Conservation (phyloP, 2,329 filamentous ascomycete genomes). For the Phoma sp. region DNA sequence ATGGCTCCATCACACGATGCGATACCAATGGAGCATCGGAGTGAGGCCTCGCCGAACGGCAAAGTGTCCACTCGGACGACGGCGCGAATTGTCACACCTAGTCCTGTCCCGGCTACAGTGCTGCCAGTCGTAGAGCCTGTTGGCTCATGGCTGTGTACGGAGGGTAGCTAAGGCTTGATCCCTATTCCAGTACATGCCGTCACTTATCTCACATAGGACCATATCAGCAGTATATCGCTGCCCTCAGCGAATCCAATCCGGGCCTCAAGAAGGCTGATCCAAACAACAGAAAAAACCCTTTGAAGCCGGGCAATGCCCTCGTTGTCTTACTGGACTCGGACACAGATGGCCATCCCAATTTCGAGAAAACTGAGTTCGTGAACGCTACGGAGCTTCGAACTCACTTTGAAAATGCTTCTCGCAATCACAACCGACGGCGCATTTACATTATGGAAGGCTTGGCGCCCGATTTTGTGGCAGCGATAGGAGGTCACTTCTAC, state of each 20-base stretch:
- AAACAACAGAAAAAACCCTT: conserved; percentile 22
- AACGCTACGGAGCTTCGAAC: conserved; percentile 19
- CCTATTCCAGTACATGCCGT: not conserved
- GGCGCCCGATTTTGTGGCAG: conserved; percentile 36
- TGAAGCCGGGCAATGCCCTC: conserved; percentile 23
- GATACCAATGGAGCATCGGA: conserved; percentile 7
- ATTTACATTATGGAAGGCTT: conserved; percentile 46
- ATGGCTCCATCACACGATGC: conserved; percentile 12
- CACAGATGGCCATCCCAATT: conserved; percentile 16
- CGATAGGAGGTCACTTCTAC: conserved; percentile 40
- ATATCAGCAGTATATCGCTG: conserved; percentile 39
- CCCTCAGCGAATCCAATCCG: conserved; percentile 38
- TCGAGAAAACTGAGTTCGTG: conserved; percentile 26
- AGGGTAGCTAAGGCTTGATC: conserved; percentile 20
- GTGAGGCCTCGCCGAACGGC: not conserved
- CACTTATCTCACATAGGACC: conserved; percentile 27
- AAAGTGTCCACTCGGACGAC: conserved; percentile 1
- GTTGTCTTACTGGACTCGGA: conserved; percentile 37
- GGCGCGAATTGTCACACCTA: conserved; percentile 1
- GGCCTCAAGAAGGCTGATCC: conserved; percentile 40
- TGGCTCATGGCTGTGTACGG: conserved; percentile 39
- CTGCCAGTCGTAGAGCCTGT: conserved; percentile 5
- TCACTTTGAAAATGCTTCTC: conserved; percentile 21
- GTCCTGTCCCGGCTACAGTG: not conserved
- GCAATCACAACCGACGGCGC: conserved; percentile 24